Percentiles rank a stretch among this genome's conserved stretches.
phyloP scores from a whole-genome alignment of 2,329 filamentous ascomycete species.

The Cladosporium cucumerinum region DNA sequence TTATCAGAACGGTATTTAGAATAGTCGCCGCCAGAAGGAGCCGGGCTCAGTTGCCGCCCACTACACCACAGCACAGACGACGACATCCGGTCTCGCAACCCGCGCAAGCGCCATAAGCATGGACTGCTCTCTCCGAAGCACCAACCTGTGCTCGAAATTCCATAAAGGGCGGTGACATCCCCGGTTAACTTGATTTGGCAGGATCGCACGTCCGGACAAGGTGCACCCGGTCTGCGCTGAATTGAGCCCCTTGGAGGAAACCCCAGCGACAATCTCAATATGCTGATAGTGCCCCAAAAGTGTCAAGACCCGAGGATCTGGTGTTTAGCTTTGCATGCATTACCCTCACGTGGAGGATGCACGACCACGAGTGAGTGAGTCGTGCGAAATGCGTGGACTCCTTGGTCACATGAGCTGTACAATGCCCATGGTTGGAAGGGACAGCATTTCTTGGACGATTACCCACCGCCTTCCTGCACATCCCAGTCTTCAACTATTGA shows the following conservation, averaged over 20 bases:
- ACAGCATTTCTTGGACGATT: background rate
- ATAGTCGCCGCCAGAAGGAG: background rate
- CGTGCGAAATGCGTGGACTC: background rate
- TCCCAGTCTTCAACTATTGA: too few species aligned
- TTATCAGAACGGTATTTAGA: background rate
- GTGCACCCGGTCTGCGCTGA: background rate
- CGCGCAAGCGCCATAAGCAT: background rate
- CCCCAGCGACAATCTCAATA: background rate
- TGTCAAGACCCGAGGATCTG: background rate
- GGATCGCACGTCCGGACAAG: background rate
- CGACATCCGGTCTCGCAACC: background rate
- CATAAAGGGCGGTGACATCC: background rate
- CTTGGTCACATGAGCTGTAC: background rate
- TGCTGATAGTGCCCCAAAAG: background rate
- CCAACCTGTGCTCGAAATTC: background rate
- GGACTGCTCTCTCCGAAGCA: background rate
- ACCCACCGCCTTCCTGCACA: background rate
- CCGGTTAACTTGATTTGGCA: background rate
- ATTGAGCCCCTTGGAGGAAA: background rate
- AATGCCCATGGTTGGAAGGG: background rate
- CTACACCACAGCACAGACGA: background rate
- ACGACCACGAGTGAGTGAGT: background rate
- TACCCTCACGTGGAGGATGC: background rate
- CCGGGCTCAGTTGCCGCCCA: background rate
- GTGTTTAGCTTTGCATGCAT: background rate